Evolutionary conservation across 129 eudicot genomes (phyloP).

Genomic region (Rutidosis leptorrhynchoides): DNA sequence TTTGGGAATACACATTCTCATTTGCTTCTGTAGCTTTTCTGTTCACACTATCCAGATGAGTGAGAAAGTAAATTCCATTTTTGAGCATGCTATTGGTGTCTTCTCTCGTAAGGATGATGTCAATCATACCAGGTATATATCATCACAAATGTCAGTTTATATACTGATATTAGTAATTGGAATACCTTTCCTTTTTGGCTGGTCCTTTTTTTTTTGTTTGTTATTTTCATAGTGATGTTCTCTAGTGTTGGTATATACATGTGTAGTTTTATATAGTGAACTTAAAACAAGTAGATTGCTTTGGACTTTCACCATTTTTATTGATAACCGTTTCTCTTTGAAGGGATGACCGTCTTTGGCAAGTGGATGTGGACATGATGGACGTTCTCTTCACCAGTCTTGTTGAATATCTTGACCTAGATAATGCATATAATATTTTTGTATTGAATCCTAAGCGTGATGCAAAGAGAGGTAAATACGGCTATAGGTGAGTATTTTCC

Average conservation of each 20-base stretch:
- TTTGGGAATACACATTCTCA: slow-evolving; percentile 7
- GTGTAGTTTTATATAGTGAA: neutral
- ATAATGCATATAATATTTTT: slow-evolving; percentile 76
- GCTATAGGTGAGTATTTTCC: slow-evolving; percentile 62
- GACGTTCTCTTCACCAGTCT: slow-evolving; percentile 72
- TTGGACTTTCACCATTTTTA: neutral
- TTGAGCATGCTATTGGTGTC: slow-evolving; percentile 84
- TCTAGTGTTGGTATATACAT: neutral
- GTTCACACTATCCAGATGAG: slow-evolving; percentile 94
- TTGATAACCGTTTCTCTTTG: slow-evolving; percentile 21
- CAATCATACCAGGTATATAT: slow-evolving; percentile 49
- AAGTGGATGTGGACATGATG: slow-evolving; percentile 96
- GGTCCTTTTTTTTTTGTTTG: neutral
- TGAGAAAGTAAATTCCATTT: slow-evolving; percentile 74
- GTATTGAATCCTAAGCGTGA: slow-evolving; percentile 77
- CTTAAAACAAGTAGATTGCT: neutral
- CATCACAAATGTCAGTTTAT: neutral
- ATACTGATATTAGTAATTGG: no score
- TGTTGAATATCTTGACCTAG: slow-evolving; percentile 82
- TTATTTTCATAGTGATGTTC: neutral
- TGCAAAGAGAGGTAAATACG: slow-evolving; percentile 67
- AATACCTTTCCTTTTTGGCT: neutral
- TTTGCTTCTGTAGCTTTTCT: slow-evolving; percentile 64
- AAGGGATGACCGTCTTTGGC: slow-evolving; percentile 85
- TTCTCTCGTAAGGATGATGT: slow-evolving; percentile 77